Evolutionary conservation across 768 basidiomycete genomes (phyloP).

Genomic region (Hydnum rufescens): DNA sequence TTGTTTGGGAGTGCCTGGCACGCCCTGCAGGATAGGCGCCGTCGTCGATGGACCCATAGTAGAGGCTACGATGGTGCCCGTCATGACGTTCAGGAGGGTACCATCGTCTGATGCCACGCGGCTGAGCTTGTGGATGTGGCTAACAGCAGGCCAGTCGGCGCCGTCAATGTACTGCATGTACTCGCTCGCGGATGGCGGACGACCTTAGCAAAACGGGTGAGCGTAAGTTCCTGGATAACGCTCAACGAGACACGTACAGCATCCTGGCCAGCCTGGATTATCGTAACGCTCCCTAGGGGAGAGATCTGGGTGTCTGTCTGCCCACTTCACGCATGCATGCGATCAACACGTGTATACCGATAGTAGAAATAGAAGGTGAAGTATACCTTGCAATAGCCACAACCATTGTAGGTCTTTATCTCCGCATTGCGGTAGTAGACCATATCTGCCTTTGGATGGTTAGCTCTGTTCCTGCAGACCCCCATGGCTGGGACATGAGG

Average conservation of each 20-base stretch:
- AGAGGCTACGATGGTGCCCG: neutral
- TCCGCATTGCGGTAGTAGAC: neutral
- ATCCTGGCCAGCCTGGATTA: slow-evolving; percentile 1
- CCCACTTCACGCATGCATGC: slow-evolving; percentile 2
- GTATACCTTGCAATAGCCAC: slow-evolving; percentile 3
- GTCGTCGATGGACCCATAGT: neutral
- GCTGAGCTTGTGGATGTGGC: neutral
- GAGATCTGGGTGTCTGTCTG: neutral
- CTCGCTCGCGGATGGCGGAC: neutral
- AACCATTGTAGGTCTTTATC: slow-evolving; percentile 1
- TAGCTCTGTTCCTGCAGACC: neutral
- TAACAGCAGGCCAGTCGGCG: neutral
- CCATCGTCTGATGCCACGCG: neutral
- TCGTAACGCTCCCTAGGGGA: neutral
- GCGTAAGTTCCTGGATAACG: neutral
- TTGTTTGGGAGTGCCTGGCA: neutral
- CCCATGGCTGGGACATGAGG: neutral
- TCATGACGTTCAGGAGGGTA: neutral
- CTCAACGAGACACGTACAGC: neutral
- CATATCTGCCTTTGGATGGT: neutral
- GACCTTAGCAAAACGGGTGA: neutral
- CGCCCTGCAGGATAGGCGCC: no score
- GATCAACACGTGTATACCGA: neutral
- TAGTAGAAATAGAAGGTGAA: neutral
- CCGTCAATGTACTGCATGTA: neutral